Percentiles rank a stretch among this genome's conserved stretches.
Conservation (phyloP, 1,139 yeast species). For the Lodderomyces metapsilosis region DNA sequence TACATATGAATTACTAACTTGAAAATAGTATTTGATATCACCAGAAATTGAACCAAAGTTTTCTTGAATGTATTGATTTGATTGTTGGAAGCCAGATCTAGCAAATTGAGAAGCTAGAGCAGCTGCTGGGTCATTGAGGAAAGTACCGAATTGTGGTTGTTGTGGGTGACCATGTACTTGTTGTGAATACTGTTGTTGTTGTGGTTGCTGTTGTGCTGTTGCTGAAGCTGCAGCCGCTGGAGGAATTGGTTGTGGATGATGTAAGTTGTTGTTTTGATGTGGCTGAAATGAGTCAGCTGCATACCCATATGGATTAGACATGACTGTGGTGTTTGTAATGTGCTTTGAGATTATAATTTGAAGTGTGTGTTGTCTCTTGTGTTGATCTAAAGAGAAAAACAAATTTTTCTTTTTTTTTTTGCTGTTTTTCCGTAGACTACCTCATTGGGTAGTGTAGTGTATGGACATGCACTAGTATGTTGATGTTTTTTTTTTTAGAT, state of each 20-base stretch:
- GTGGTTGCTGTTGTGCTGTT: slow-evolving; percentile 20
- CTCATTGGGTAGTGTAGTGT: slow-evolving; percentile 12
- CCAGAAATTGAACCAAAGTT: slow-evolving; percentile 57
- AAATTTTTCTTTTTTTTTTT: slow-evolving; percentile 1
- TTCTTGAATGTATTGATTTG: slow-evolving; percentile 72
- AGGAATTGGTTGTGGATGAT: slow-evolving; percentile 34
- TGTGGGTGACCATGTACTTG: slow-evolving; percentile 24
- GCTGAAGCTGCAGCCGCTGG: slow-evolving; percentile 23
- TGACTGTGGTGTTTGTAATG: slow-evolving; percentile 11
- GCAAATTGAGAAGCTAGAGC: slow-evolving; percentile 90
- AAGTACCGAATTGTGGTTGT: slow-evolving; percentile 23
- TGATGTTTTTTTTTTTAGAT: too few species aligned
- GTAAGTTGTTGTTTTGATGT: slow-evolving; percentile 18
- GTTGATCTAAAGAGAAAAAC: neutral
- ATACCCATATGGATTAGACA: slow-evolving; percentile 49
- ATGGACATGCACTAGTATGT: neutral
- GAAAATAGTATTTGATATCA: slow-evolving; percentile 73
- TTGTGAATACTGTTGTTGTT: slow-evolving; percentile 24
- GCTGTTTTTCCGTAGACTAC: slow-evolving; percentile 12
- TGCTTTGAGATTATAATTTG: neutral
- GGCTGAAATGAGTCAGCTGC: slow-evolving; percentile 20
- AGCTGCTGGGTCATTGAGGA: slow-evolving; percentile 78
- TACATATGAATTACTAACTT: slow-evolving; percentile 88
- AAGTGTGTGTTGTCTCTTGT: neutral
- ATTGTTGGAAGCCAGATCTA: slow-evolving; percentile 70